phyloP scores from a whole-genome alignment of 2,329 filamentous ascomycete genomes.

The Sporothrix protearum region DNA sequence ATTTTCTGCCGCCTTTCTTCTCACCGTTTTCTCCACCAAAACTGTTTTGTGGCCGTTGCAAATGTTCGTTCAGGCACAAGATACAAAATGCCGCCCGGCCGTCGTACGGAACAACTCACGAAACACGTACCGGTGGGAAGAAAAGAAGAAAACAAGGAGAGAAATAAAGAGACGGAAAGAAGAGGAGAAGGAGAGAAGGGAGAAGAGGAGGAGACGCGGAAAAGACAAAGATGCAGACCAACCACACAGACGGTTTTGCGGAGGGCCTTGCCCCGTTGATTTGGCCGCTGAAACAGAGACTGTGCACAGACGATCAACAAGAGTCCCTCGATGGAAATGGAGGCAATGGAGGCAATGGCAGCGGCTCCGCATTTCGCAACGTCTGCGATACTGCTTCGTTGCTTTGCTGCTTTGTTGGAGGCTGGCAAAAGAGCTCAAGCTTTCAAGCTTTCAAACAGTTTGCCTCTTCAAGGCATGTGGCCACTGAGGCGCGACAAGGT shows the following conservation, averaged over 20 bases:
- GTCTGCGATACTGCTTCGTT: not conserved
- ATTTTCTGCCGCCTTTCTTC: conserved; percentile 9
- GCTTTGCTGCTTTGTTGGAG: not conserved
- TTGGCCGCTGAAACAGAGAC: not conserved
- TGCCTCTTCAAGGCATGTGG: not conserved
- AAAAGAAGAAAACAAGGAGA: not conserved
- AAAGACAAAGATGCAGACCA: not conserved
- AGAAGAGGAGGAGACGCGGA: not conserved
- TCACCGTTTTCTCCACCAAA: not conserved
- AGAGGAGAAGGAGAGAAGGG: not conserved
- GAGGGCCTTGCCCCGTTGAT: not conserved
- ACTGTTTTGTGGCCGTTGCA: not conserved
- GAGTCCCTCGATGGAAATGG: not conserved
- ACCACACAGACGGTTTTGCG: conserved; percentile 9
- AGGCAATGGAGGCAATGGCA: no score
- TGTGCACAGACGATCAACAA: not conserved
- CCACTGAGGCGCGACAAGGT: not conserved
- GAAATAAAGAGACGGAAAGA: not conserved
- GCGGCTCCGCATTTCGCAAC: no score
- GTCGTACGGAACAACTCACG: not conserved
- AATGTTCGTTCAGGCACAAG: not conserved
- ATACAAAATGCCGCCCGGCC: not conserved
- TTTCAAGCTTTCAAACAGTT: no score
- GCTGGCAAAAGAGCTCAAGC: not conserved
- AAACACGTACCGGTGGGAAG: not conserved